Evolutionary conservation across 345 rosid species (phyloP).

Genomic region (Populus simonii): DNA sequence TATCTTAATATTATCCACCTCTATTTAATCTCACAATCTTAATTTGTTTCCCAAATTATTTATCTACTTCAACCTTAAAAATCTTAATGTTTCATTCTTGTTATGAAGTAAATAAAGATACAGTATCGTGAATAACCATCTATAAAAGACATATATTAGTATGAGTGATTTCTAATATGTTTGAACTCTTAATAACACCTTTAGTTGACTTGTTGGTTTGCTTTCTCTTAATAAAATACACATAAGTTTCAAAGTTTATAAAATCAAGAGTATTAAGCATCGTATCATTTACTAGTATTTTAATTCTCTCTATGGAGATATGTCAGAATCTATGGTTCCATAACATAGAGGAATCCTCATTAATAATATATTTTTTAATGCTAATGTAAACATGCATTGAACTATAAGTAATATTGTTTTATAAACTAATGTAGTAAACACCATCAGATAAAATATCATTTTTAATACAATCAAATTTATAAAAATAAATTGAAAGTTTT

Average conservation of each 20-base stretch:
- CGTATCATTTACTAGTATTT: too few species aligned
- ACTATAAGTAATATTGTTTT: neutral
- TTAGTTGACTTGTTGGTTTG: neutral
- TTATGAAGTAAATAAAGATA: too few species aligned
- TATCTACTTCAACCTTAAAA: too few species aligned
- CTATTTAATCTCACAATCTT: too few species aligned
- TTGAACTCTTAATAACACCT: neutral
- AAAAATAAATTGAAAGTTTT: neutral
- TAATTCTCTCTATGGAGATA: neutral
- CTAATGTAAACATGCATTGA: neutral
- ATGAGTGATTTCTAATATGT: neutral
- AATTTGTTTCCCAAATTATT: too few species aligned
- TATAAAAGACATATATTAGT: neutral
- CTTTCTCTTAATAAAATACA: slow-evolving; percentile 2
- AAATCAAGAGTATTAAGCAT: neutral
- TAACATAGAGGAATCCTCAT: neutral
- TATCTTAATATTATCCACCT: too few species aligned
- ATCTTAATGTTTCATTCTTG: too few species aligned
- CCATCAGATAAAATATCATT: neutral
- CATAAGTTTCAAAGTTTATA: neutral
- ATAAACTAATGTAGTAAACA: neutral
- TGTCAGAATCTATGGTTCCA: neutral
- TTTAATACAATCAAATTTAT: neutral
- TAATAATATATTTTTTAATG: neutral
- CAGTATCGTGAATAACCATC: too few species aligned